Percentiles rank a stretch among this genome's conserved stretches.
Conservation (phyloP, 352 stramenopile species). For the Globisporangium perplexum region DNA sequence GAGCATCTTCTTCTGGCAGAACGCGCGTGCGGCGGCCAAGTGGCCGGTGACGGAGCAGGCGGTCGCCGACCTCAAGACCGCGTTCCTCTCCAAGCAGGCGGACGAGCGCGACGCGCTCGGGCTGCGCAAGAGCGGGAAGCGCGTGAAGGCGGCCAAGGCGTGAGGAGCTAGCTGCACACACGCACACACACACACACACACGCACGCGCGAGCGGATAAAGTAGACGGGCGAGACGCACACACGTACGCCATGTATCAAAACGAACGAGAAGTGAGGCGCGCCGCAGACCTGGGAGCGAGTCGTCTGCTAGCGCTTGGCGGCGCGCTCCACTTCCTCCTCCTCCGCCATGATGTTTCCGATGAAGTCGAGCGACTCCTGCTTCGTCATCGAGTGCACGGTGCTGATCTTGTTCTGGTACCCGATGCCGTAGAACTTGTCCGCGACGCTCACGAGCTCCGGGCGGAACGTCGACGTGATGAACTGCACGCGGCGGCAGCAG, state of each 20-base stretch:
- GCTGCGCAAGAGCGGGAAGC: constrained; percentile 67
- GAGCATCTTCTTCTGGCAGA: constrained; percentile 96
- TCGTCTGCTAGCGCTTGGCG: constrained; percentile 15
- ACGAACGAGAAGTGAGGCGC: constrained; percentile 3
- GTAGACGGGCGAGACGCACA: too few species aligned
- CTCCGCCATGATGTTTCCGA: constrained; percentile 88
- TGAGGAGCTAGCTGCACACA: background rate
- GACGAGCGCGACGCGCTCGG: constrained; percentile 62
- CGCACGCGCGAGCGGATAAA: background rate
- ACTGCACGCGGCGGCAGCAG: too few species aligned
- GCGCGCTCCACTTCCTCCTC: constrained; percentile 65
- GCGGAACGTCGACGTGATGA: constrained; percentile 99
- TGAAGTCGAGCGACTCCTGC: constrained; percentile 97
- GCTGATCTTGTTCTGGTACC: constrained; percentile 98
- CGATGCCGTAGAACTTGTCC: constrained; percentile 97
- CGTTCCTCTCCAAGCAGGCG: constrained; percentile 79
- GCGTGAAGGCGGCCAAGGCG: constrained; percentile 34
- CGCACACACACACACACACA: background rate
- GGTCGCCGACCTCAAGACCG: constrained; percentile 39
- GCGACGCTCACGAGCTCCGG: constrained; percentile 97
- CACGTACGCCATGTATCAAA: background rate
- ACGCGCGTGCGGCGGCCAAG: constrained; percentile 61
- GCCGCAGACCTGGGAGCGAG: background rate
- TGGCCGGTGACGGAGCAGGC: constrained; percentile 65
- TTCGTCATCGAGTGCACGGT: constrained; percentile 93